phyloP scores from a whole-genome alignment of 2,329 filamentous ascomycete species.

The Sporothrix humicola region DNA sequence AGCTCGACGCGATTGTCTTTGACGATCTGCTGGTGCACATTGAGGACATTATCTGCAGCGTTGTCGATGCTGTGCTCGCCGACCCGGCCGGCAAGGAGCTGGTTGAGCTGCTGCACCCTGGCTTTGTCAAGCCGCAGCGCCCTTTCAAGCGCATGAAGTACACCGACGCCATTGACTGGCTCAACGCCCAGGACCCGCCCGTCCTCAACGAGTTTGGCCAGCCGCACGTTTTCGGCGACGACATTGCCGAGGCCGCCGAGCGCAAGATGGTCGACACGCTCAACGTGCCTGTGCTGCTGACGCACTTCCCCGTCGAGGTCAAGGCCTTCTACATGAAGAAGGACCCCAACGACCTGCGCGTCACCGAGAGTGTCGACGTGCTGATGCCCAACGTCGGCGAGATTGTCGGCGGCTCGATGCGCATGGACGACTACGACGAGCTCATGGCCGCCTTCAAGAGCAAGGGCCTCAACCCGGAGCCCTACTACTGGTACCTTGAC shows the following conservation, averaged over 20 bases:
- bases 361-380: constrained; percentile 90
- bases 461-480: constrained; percentile 80
- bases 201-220: constrained; percentile 93
- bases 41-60: constrained; percentile 84
- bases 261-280: constrained; percentile 96
- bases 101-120: constrained; percentile 88
- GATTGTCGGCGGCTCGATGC: constrained; percentile 96
- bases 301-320: constrained; percentile 95
- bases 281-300: constrained; percentile 79
- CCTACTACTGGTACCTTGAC: constrained; percentile 99
- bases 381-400: constrained; percentile 92
- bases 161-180: constrained; percentile 91
- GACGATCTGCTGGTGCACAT: constrained; percentile 85
- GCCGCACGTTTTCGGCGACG: constrained; percentile 90
- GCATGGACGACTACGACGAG: constrained; percentile 90
- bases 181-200: constrained; percentile 76
- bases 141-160: constrained; percentile 97
- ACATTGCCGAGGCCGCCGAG: constrained; percentile 94
- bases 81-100: constrained; percentile 74
- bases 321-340: constrained; percentile 99
- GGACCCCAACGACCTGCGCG: constrained; percentile 75
- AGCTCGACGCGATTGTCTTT: constrained; percentile 95
- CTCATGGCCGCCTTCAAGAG: constrained; percentile 85
- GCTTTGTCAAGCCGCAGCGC: constrained; percentile 78
- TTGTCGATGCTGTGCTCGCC: constrained; percentile 76